phyloP scores from a whole-genome alignment of 2,329 filamentous ascomycete species.

The Cyphellophora europaea region DNA sequence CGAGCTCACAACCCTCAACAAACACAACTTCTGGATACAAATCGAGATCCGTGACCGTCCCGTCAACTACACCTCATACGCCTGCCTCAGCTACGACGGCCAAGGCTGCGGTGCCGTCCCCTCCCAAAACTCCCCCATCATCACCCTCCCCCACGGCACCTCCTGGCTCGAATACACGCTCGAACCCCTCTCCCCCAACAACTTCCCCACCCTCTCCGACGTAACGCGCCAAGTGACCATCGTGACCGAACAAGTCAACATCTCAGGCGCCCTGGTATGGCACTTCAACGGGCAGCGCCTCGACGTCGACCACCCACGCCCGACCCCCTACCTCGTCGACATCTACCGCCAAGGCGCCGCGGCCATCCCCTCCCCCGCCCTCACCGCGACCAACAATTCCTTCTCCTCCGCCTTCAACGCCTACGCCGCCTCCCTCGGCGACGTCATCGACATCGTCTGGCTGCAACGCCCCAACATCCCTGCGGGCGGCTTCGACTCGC shows the following conservation, averaged over 20 bases:
- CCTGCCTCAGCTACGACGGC: constrained; percentile 19
- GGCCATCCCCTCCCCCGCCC: constrained; percentile 14
- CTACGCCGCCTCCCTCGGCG: constrained; percentile 31
- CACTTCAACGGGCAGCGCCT: not conserved
- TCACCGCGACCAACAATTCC: constrained; percentile 14
- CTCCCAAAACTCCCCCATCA: constrained; percentile 9
- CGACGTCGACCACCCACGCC: not conserved
- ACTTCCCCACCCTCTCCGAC: constrained; percentile 23
- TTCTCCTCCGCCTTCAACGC: constrained; percentile 13
- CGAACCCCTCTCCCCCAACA: constrained; percentile 7
- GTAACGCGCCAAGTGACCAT: constrained; percentile 43
- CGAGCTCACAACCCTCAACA: constrained; percentile 24
- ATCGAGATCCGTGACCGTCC: constrained; percentile 21
- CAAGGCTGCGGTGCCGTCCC: not conserved
- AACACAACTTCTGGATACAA: constrained; percentile 40
- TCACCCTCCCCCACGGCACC: constrained; percentile 13
- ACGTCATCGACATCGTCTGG: constrained; percentile 37
- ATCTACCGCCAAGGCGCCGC: constrained; percentile 30
- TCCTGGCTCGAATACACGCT: constrained; percentile 20
- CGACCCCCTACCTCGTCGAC: constrained; percentile 34
- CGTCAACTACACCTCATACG: constrained; percentile 20
- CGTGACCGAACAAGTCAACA: constrained; percentile 23
- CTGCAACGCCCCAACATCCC: constrained; percentile 26
- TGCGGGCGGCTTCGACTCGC: constrained; percentile 26
- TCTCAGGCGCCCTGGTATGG: not conserved